These are phyloP conservation scores for Phialocephala subalpina DNA, from an alignment of 2,329 filamentous ascomycete species.

Conservation along the genomic window DNA sequence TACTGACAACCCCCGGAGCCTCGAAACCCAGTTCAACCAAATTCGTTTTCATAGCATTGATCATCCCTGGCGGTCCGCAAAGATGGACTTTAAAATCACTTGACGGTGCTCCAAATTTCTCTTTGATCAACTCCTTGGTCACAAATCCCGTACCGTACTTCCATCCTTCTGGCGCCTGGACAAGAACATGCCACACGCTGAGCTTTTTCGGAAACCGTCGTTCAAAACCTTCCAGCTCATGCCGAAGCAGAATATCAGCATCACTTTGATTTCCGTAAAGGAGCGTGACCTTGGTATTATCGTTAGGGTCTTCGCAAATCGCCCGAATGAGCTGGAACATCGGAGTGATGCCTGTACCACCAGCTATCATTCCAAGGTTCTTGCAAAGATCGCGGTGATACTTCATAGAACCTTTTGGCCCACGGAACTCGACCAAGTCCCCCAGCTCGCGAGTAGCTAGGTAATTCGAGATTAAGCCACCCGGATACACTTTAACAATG, in stretches of 20 bases:
- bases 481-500: conserved; percentile 59
- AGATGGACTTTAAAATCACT: conserved; percentile 61
- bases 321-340: conserved; percentile 70
- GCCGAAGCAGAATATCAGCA: conserved; percentile 64
- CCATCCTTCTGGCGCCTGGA: conserved; percentile 57
- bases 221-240: conserved; percentile 63
- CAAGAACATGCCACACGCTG: conserved; percentile 62
- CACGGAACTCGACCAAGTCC: conserved; percentile 59
- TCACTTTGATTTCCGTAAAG: conserved; percentile 67
- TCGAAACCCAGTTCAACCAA: conserved; percentile 59
- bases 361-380: conserved; percentile 63
- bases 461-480: conserved; percentile 60
- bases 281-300: conserved; percentile 63
- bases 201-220: conserved; percentile 60
- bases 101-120: conserved; percentile 55
- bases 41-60: conserved; percentile 62
- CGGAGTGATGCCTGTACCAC: conserved; percentile 61
- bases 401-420: conserved; percentile 64
- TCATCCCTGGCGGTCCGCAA: conserved; percentile 68
- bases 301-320: conserved; percentile 66
- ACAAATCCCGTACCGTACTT: conserved; percentile 57
- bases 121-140: conserved; percentile 57
- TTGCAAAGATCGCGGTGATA: conserved; percentile 53
- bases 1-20: conserved; percentile 56
- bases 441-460: conserved; percentile 56